phyloP scores from a whole-genome alignment of 1,284 basidiomycete species.

The Singerocomus inundabilis region DNA sequence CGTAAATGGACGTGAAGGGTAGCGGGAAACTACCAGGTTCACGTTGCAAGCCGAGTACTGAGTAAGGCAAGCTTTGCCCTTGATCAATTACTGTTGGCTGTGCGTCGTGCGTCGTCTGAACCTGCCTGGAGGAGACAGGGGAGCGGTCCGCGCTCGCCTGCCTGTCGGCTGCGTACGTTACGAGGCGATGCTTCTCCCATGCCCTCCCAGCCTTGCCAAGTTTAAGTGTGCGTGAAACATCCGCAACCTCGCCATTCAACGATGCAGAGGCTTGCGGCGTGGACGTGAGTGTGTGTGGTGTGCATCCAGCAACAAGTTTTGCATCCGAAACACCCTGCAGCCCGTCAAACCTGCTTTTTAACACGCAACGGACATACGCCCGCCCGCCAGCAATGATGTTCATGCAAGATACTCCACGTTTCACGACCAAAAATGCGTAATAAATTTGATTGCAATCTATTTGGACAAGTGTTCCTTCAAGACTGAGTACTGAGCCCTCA shows the following conservation, averaged over 20 bases:
- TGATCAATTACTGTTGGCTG: slow-evolving; percentile 13
- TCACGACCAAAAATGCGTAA: no score
- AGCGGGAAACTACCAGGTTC: slow-evolving; percentile 14
- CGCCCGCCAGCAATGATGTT: no score
- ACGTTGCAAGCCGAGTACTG: slow-evolving; percentile 12
- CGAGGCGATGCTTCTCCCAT: slow-evolving; percentile 7
- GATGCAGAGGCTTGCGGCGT: background rate
- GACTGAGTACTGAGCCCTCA: background rate
- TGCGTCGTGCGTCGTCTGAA: slow-evolving; percentile 2
- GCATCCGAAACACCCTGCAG: background rate
- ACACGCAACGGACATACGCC: no score
- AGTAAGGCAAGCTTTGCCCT: slow-evolving; percentile 19
- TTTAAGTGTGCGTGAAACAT: slow-evolving; percentile 1
- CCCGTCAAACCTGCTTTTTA: no score
- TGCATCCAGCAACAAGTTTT: background rate
- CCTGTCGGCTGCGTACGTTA: slow-evolving; percentile 6
- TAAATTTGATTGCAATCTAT: no score
- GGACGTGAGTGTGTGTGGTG: background rate
- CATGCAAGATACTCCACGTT: no score
- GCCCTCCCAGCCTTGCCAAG: background rate
- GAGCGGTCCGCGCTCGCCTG: slow-evolving; percentile 13
- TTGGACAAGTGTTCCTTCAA: no score
- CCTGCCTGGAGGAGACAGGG: slow-evolving; percentile 2
- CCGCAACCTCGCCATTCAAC: background rate
- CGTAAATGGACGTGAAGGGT: slow-evolving; percentile 24